phyloP scores from a whole-genome alignment of 2,329 filamentous ascomycete genomes.

The Emericellopsis cladophorae region DNA sequence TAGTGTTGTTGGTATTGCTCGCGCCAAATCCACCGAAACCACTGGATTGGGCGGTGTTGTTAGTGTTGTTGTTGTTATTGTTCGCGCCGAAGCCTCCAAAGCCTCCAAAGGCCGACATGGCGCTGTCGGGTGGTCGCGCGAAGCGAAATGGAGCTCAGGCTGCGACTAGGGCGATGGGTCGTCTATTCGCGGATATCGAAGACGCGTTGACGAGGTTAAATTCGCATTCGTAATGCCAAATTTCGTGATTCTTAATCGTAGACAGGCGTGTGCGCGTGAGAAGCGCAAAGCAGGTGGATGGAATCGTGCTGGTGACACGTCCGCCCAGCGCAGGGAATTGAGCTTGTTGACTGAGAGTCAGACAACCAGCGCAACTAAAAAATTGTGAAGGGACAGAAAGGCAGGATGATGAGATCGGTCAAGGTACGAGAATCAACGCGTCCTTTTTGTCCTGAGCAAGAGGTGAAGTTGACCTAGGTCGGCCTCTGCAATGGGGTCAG shows the following conservation, averaged over 20 bases:
- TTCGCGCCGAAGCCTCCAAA: conserved; percentile 47
- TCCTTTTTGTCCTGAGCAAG: conserved; percentile 1
- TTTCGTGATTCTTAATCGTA: not conserved
- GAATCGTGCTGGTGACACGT: not conserved
- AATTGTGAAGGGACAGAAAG: not conserved
- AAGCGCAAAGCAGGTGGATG: too few relatives aligned
- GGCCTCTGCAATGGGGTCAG: not conserved
- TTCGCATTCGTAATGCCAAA: not conserved
- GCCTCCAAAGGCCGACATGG: conserved; percentile 44
- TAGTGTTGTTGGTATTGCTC: conserved; percentile 6
- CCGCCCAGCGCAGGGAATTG: not conserved
- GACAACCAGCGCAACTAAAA: not conserved
- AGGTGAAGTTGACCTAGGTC: conserved; percentile 1
- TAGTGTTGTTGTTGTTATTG: conserved; percentile 39
- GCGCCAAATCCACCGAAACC: conserved; percentile 36
- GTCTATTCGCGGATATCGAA: too few relatives aligned
- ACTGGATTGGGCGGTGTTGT: conserved; percentile 34
- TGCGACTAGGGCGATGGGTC: too few relatives aligned
- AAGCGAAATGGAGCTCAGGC: not conserved
- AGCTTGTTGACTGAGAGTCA: too few relatives aligned
- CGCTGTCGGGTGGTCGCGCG: conserved; percentile 8
- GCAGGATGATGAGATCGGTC: not conserved
- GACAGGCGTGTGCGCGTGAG: not conserved
- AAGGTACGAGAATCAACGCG: conserved; percentile 1
- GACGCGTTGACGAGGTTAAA: too few relatives aligned